Evolutionary conservation across 2,329 filamentous ascomycete genomes (phyloP), one percentile per base, ranked within the genome.

Genomic region (Ceratocystiopsis brevicomis): DNA sequence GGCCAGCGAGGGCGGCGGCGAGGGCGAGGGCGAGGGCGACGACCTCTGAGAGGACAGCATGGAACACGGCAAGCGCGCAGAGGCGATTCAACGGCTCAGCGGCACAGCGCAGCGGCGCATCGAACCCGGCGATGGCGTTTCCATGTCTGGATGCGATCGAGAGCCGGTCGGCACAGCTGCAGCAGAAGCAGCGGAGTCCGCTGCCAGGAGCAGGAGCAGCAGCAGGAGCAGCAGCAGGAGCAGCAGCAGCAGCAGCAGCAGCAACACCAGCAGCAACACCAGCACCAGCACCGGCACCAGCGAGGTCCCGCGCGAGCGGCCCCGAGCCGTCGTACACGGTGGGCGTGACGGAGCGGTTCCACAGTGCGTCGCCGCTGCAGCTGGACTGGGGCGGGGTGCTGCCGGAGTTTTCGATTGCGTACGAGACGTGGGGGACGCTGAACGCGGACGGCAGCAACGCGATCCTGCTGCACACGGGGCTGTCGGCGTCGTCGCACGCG

Each of bases 331-430:
- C 85, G 1, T 98, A 98, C 60, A 95, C 88, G 0, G 80, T 81
- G 39, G 90, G 90, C 45, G 76, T 75, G n/a, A 87, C 90, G 42
- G 71, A 82, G 50, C 71, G 65, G 30, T 95, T 82, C 61, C 78
- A 77, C 56, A 90, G 79, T 53, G 54, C 69, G 9, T 68, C 84
- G 18, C 78, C 86, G 0, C 64, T 96, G 15, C 66, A 87, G 3
- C 75, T 96, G 21, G 90, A 98, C 62, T 96, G 92, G 84, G 90
- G 90, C 47, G 90, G 90, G 43, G 73, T 87, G n/a, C 63, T 98
- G 34, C 82, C 80, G 15, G 77, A 86, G 52, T 96, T 93, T 56
- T 75, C 86, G 52, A 74, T 96, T 47, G 88, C 88, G 25, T 95
- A 94, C 59, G 88, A 96, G 61, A 80, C 84, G 0, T 96, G 88